These are phyloP conservation scores for Cladosporium colombiae DNA, from an alignment of 2,329 filamentous ascomycete genomes.

Conservation along the genomic window DNA sequence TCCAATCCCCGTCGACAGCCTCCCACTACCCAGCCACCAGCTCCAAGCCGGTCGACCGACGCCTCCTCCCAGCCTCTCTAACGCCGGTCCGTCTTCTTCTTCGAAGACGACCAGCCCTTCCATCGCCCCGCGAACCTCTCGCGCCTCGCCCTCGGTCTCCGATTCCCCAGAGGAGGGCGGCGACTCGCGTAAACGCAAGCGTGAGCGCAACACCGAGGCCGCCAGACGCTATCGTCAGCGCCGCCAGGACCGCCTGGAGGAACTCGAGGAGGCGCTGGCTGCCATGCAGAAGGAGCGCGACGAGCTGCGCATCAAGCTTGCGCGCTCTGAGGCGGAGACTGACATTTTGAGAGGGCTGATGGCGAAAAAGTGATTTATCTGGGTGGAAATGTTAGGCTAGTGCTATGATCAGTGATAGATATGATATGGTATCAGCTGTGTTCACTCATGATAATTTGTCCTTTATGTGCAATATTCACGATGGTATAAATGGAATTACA, in stretches of 20 bases:
- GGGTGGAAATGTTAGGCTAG: background rate
- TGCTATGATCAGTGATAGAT: background rate
- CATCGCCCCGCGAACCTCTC: background rate
- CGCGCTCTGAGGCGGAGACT: constrained; percentile 65
- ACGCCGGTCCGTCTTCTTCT: background rate
- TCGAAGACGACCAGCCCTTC: constrained; percentile 14
- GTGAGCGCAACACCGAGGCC: constrained; percentile 69
- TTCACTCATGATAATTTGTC: too few relatives aligned
- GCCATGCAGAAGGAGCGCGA: constrained; percentile 64
- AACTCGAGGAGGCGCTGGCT: constrained; percentile 61
- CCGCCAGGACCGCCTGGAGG: constrained; percentile 64
- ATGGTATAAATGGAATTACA: too few relatives aligned
- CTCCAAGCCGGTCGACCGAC: background rate
- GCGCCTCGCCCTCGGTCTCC: background rate
- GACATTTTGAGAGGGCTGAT: constrained; percentile 51
- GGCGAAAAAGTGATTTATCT: constrained; percentile 26
- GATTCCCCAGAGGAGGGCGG: constrained; percentile 20
- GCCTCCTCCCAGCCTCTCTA: constrained; percentile 12
- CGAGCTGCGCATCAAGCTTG: constrained; percentile 62
- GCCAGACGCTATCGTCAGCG: constrained; percentile 72
- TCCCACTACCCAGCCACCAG: background rate
- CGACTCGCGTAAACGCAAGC: constrained; percentile 47
- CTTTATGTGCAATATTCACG: too few relatives aligned
- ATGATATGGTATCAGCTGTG: background rate
- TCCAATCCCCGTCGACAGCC: background rate